These are phyloP conservation scores for Xylariaceae sp. DNA, from an alignment of 2,329 filamentous ascomycete species.

Conservation along the genomic window DNA sequence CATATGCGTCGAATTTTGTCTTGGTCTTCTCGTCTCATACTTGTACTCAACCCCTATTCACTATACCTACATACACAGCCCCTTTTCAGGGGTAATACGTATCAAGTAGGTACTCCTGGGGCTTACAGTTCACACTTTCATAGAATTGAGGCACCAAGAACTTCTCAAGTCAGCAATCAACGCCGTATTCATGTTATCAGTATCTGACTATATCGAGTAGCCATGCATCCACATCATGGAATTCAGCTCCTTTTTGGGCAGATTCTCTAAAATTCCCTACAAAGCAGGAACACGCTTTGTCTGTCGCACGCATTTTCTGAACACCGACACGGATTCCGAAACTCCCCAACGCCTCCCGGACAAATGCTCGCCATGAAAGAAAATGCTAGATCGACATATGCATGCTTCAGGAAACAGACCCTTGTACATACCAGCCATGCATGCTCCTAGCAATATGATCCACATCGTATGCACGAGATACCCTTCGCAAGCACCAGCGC, in stretches of 20 bases:
- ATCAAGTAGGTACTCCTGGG: no score
- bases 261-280: slow-evolving; percentile 10
- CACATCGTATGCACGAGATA: slow-evolving; percentile 1
- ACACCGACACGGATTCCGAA: slow-evolving; percentile 1
- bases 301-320: slow-evolving; percentile 16
- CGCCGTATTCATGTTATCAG: no score
- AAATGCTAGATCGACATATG: slow-evolving; percentile 15
- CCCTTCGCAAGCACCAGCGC: not conserved
- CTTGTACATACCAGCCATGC: not conserved
- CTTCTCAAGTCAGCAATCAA: no score
- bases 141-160: no score
- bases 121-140: no score
- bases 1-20: no score
- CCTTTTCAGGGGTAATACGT: no score
- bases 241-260: not conserved
- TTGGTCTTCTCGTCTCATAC: no score
- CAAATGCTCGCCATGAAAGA: slow-evolving; percentile 17
- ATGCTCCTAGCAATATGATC: slow-evolving; percentile 2
- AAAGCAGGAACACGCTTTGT: slow-evolving; percentile 15
- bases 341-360: slow-evolving; percentile 13
- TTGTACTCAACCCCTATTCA: no score
- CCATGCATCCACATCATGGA: slow-evolving; percentile 6
- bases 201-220: not conserved
- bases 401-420: slow-evolving; percentile 10
- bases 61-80: no score